Conservation (phyloP, 2,329 filamentous ascomycete species). For the Arthrobotrys megalospora region DNA sequence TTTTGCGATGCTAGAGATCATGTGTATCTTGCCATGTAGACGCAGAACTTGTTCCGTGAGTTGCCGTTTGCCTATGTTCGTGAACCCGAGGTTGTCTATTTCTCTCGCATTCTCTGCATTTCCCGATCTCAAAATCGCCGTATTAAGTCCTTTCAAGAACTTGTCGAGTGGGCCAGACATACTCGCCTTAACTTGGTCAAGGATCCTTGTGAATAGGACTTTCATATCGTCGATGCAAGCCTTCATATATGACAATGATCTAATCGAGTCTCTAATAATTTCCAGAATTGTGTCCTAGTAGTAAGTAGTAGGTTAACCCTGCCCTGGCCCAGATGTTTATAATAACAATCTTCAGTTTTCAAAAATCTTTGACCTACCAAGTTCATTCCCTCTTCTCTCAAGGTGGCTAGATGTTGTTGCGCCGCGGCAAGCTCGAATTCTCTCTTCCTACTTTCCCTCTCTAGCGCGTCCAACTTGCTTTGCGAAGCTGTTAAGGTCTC, state of each 20-base stretch:
- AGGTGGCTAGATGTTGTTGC: not conserved
- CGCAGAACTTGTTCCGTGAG: conserved; percentile 16
- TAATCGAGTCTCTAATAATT: conserved; percentile 13
- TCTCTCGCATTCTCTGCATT: conserved; percentile 15
- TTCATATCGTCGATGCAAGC: conserved; percentile 21
- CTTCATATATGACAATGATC: conserved; percentile 24
- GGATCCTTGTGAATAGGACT: conserved; percentile 17
- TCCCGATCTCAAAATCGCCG: conserved; percentile 8
- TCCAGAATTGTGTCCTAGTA: conserved; percentile 3
- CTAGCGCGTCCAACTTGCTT: not conserved
- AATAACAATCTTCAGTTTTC: too few species aligned
- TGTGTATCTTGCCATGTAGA: conserved; percentile 21
- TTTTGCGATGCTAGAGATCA: conserved; percentile 28
- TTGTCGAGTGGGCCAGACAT: conserved; percentile 16
- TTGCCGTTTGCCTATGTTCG: not conserved
- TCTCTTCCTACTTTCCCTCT: conserved; percentile 10
- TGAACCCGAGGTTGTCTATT: conserved; percentile 4
- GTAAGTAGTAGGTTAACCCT: not conserved
- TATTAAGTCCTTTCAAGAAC: conserved; percentile 23
- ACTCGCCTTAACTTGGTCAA: conserved; percentile 4
- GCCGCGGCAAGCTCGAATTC: not conserved
- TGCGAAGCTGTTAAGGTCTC: conserved; percentile 6
- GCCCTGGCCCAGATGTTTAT: not conserved
- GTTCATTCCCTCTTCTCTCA: conserved; percentile 18
- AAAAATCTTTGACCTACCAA: too few species aligned